Percentiles rank a stretch among this genome's conserved stretches.
Evolutionary conservation across 306 rosid species (phyloP).

Genomic region (Spatholobus suberectus): DNA sequence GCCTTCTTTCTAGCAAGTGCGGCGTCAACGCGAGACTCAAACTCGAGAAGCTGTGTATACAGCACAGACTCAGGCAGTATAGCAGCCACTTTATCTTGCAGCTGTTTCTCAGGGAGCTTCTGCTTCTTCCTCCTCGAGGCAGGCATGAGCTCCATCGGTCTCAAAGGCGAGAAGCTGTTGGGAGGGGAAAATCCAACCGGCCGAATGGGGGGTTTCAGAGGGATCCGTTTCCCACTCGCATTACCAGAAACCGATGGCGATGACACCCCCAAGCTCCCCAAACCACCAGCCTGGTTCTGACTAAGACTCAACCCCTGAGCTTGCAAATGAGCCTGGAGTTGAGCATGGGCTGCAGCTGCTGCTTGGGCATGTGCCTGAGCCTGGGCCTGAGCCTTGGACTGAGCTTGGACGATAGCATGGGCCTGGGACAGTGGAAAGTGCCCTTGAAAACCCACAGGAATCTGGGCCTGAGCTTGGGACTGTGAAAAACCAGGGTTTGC

Average conservation of each 20-base stretch:
- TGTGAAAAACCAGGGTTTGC: constrained; percentile 70
- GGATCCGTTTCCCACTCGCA: constrained; percentile 67
- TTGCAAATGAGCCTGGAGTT: constrained; percentile 92
- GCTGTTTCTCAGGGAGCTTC: constrained; percentile 93
- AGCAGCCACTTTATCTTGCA: constrained; percentile 91
- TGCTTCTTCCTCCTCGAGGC: constrained; percentile 91
- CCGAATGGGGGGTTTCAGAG: constrained; percentile 85
- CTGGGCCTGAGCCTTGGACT: constrained; percentile 75
- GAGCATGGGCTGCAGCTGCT: constrained; percentile 79
- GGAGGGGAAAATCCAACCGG: constrained; percentile 74
- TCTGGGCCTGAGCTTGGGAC: constrained; percentile 74
- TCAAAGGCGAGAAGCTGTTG: constrained; percentile 65
- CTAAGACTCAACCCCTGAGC: constrained; percentile 81
- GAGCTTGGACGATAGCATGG: constrained; percentile 95
- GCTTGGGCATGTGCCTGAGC: constrained; percentile 76
- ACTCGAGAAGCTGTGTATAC: constrained; percentile 97
- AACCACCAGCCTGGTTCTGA: constrained; percentile 68
- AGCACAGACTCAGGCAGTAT: constrained; percentile 88
- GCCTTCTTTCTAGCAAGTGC: constrained; percentile 94
- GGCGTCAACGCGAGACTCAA: constrained; percentile 91
- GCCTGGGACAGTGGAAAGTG: constrained; percentile 89
- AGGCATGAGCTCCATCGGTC: constrained; percentile 79
- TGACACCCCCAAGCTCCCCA: constrained; percentile 68
- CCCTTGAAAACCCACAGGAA: constrained; percentile 75
- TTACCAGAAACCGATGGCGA: constrained; percentile 54